Percentiles rank a stretch among this genome's conserved stretches.
These are phyloP conservation scores for Rauvolfia tetraphylla DNA, from an alignment of 257 asterid species.

Conservation along the genomic window DNA sequence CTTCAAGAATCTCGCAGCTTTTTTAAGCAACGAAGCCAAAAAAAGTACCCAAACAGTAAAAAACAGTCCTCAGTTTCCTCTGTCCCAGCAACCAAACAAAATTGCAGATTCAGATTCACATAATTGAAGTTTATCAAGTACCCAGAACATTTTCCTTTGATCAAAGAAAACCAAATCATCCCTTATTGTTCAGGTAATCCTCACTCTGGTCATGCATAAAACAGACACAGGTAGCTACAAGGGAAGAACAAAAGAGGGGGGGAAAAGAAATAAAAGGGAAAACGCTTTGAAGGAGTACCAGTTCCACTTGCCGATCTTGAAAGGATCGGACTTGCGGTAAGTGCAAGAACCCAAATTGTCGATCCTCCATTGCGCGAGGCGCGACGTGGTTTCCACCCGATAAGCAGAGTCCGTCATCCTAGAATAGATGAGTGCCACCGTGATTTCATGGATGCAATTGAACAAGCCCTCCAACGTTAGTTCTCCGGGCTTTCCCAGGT, in stretches of 20 bases:
- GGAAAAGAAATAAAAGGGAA: not conserved
- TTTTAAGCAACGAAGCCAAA: not conserved
- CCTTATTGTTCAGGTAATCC: not conserved
- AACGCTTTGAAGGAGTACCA: constrained; percentile 36
- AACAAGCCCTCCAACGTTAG: constrained; percentile 65
- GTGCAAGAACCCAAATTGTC: constrained; percentile 57
- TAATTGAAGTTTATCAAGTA: not conserved
- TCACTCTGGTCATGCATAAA: not conserved
- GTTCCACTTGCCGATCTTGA: constrained; percentile 75
- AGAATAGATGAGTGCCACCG: constrained; percentile 57
- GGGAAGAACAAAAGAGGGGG: not conserved
- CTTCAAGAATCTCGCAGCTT: not conserved
- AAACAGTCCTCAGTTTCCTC: not conserved
- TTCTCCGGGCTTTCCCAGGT: constrained; percentile 95
- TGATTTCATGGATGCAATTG: constrained; percentile 87
- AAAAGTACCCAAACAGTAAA: not conserved
- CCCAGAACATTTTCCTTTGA: not conserved
- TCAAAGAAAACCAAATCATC: not conserved
- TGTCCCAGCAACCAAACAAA: not conserved
- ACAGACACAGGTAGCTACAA: not conserved
- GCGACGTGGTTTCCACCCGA: constrained; percentile 85
- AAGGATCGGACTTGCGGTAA: constrained; percentile 78
- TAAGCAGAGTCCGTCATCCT: constrained; percentile 92
- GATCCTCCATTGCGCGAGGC: constrained; percentile 95
- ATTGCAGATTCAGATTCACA: constrained; percentile 10